Evolutionary conservation across 805 yeast species (phyloP).

Genomic region (Vanderwaltozyma tropicalis): DNA sequence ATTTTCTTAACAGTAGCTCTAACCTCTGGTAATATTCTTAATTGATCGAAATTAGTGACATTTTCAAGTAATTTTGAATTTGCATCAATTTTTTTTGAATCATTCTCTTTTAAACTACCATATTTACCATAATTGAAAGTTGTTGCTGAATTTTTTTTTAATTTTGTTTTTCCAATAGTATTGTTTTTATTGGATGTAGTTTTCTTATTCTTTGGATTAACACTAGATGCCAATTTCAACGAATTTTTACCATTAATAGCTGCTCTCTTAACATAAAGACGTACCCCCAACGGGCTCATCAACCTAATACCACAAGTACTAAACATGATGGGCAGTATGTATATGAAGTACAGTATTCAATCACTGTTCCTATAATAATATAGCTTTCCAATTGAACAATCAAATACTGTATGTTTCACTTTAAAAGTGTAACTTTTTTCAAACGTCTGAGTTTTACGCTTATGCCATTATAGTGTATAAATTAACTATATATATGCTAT

Average conservation of each 20-base stretch:
- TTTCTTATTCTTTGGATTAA: too few species aligned
- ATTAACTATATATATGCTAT: too few species aligned
- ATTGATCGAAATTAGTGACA: conserved; percentile 52
- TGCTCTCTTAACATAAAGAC: background rate
- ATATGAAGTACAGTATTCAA: too few species aligned
- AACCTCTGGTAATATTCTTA: conserved; percentile 57
- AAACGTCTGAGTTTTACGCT: too few species aligned
- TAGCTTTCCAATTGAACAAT: too few species aligned
- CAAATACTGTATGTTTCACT: too few species aligned
- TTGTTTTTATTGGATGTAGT: too few species aligned
- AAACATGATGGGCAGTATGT: too few species aligned
- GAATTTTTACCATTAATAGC: background rate
- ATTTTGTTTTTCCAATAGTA: background rate
- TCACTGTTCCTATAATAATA: too few species aligned
- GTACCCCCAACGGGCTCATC: background rate
- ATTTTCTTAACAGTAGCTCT: conserved; percentile 49
- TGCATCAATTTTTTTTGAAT: conserved; percentile 22
- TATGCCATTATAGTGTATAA: too few species aligned
- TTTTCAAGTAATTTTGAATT: conserved; percentile 37
- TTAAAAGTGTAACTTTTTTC: too few species aligned
- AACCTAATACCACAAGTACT: background rate
- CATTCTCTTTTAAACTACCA: conserved; percentile 36
- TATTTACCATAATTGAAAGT: conserved; percentile 34
- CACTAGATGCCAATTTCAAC: too few species aligned
- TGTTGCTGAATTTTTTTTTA: background rate